phyloP scores from a whole-genome alignment of 176 grass and related monocot species.

The Oryza brachyantha region DNA sequence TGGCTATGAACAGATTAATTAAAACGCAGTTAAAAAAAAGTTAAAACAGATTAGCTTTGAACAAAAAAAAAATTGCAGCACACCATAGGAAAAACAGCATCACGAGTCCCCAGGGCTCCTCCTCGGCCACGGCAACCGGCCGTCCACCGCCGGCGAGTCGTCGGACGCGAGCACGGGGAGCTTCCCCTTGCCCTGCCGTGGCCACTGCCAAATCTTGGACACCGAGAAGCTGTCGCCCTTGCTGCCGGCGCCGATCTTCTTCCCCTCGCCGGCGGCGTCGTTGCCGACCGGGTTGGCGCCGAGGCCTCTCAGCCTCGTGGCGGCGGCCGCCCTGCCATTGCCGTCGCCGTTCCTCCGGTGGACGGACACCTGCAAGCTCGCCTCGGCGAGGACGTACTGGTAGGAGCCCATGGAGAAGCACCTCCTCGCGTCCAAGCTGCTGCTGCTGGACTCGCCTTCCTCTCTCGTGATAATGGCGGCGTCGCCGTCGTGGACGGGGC shows the following conservation, averaged over 20 bases:
- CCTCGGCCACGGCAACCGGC: conserved; percentile 58
- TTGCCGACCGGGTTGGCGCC: conserved; percentile 12
- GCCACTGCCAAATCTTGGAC: conserved; percentile 99
- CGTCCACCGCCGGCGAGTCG: conserved; percentile 51
- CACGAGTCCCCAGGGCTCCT: conserved; percentile 52
- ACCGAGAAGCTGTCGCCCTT: conserved; percentile 96
- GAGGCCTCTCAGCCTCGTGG: conserved; percentile 23
- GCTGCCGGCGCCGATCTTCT: conserved; percentile 64
- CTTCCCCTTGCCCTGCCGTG: conserved; percentile 76
- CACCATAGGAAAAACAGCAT: background rate
- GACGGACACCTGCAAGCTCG: conserved; percentile 71
- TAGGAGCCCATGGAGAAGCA: conserved; percentile 97
- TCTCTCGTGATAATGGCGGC: conserved; percentile 27
- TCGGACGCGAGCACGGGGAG: conserved; percentile 69
- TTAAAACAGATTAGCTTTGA: conserved; percentile 10
- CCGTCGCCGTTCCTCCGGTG: conserved; percentile 49
- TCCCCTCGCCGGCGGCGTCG: conserved; percentile 49
- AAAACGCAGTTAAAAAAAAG: conserved; percentile 2
- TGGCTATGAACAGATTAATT: conserved; percentile 29
- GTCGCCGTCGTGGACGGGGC: background rate
- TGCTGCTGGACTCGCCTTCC: conserved; percentile 72
- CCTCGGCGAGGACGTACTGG: conserved; percentile 77
- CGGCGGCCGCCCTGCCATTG: conserved; percentile 8
- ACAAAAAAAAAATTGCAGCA: background rate
- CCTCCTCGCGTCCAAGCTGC: conserved; percentile 77